Evolutionary conservation across 306 rosid species (phyloP).

Genomic region (Gastrolobium bilobum): DNA sequence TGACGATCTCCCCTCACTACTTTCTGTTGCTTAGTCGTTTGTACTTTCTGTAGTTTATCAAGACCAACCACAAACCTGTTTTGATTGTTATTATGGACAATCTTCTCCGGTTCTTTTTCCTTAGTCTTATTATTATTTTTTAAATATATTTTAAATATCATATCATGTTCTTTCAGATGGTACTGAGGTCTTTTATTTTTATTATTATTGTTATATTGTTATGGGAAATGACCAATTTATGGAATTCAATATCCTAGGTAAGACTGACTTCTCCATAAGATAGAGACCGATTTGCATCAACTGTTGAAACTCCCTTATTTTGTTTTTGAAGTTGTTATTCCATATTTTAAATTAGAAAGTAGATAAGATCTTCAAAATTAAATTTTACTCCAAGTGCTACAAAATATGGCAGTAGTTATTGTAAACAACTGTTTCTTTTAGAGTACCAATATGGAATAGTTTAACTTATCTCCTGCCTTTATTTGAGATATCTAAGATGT

Average conservation of each 20-base stretch:
- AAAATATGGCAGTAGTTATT: conserved; percentile 10
- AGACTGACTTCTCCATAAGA: conserved; percentile 14
- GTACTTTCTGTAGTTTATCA: conserved; percentile 8
- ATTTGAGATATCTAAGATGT: conserved; percentile 15
- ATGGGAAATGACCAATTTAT: conserved; percentile 11
- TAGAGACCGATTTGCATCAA: neutral
- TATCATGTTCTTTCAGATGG: conserved; percentile 27
- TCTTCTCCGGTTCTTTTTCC: neutral
- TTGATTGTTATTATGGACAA: conserved; percentile 15
- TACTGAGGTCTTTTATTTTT: neutral
- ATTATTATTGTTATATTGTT: neutral
- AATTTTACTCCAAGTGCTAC: neutral
- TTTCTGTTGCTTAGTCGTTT: conserved; percentile 35
- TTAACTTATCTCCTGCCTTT: conserved; percentile 1
- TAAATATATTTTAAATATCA: neutral
- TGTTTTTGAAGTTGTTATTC: conserved; percentile 12
- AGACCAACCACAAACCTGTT: neutral
- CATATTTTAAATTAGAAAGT: conserved; percentile 24
- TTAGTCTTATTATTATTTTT: neutral
- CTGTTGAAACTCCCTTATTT: conserved; percentile 2
- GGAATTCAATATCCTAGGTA: conserved; percentile 13
- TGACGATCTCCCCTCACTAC: conserved; percentile 28
- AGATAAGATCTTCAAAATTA: neutral
- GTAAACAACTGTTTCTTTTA: neutral
- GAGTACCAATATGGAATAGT: neutral